phyloP scores from a whole-genome alignment of 192 early-diverging fungal genomes.

The Coemansia sp. region DNA sequence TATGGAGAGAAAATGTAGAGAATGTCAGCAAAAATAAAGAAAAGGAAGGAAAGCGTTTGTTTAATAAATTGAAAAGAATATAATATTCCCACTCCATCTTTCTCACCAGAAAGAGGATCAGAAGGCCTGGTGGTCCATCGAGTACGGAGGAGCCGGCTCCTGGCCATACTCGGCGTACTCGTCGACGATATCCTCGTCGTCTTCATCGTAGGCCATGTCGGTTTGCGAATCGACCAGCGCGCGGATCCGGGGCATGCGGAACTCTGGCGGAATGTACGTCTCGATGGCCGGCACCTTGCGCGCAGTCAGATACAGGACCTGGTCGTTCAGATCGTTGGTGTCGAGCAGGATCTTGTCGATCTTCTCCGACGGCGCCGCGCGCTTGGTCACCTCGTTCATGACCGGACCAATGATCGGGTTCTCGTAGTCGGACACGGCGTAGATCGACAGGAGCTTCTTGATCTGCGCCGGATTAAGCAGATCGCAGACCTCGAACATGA shows the following conservation, averaged over 20 bases:
- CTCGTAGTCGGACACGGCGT: conserved; percentile 96
- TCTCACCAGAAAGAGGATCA: too few relatives aligned
- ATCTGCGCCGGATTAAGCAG: conserved; percentile 95
- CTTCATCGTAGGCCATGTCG: conserved; percentile 42
- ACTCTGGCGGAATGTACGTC: conserved; percentile 69
- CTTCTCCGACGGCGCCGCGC: conserved; percentile 85
- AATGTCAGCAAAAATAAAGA: too few relatives aligned
- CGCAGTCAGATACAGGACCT: conserved; percentile 60
- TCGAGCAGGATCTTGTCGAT: conserved; percentile 87
- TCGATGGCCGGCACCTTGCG: conserved; percentile 67
- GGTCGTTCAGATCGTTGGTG: conserved; percentile 60
- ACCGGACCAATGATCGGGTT: conserved; percentile 82
- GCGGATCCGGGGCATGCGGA: conserved; percentile 46
- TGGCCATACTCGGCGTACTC: conserved; percentile 3
- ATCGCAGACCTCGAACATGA: conserved; percentile 98
- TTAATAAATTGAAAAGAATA: too few relatives aligned
- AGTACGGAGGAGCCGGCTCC: not conserved
- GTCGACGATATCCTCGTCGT: conserved; percentile 6
- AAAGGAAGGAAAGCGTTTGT: too few relatives aligned
- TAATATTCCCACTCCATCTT: too few relatives aligned
- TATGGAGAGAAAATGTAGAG: too few relatives aligned
- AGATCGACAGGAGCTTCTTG: conserved; percentile 94
- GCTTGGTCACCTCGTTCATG: conserved; percentile 81
- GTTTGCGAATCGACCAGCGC: conserved; percentile 52
- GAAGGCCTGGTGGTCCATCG: not conserved